Conservation (phyloP, 495 filamentous ascomycete species). For the Hyaloscypha finlandica region DNA sequence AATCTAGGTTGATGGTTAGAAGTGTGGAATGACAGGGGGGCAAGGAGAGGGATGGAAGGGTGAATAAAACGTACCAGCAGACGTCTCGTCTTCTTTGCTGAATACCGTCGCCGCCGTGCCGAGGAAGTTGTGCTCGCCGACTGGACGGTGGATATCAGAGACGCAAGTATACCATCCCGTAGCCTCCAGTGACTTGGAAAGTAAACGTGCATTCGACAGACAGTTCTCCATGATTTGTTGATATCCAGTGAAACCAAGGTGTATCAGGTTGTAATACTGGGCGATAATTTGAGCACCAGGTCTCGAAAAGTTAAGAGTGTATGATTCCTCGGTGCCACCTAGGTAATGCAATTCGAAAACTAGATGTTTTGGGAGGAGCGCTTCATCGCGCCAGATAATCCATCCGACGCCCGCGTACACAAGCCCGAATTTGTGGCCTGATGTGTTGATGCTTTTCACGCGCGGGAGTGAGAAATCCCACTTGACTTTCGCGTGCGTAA, state of each 20-base stretch:
- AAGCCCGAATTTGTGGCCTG: constrained; percentile 75
- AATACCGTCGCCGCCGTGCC: constrained; percentile 42
- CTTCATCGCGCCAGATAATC: constrained; percentile 73
- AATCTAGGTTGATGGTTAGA: constrained; percentile 37
- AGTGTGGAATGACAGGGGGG: too few relatives aligned
- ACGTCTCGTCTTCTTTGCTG: constrained; percentile 46
- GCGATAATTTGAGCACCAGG: constrained; percentile 71
- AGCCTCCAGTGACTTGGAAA: constrained; percentile 68
- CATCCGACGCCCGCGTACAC: constrained; percentile 74
- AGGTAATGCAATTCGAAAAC: constrained; percentile 77
- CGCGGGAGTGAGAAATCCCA: constrained; percentile 73
- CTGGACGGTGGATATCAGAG: constrained; percentile 67
- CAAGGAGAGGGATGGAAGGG: too few relatives aligned
- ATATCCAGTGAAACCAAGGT: constrained; percentile 69
- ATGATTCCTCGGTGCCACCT: constrained; percentile 72
- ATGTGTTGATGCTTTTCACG: constrained; percentile 74
- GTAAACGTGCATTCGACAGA: constrained; percentile 65
- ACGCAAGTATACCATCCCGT: constrained; percentile 72
- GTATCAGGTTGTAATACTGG: constrained; percentile 78
- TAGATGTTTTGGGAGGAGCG: constrained; percentile 67
- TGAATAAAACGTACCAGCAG: constrained; percentile 33
- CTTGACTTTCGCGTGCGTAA: constrained; percentile 63
- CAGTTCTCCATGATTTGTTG: constrained; percentile 69
- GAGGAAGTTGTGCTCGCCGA: constrained; percentile 26
- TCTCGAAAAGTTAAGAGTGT: constrained; percentile 74